Percentiles rank a stretch among this genome's conserved stretches.
Evolutionary conservation across 2,329 filamentous ascomycete species (phyloP).

Genomic region (Colletotrichum tropicale): DNA sequence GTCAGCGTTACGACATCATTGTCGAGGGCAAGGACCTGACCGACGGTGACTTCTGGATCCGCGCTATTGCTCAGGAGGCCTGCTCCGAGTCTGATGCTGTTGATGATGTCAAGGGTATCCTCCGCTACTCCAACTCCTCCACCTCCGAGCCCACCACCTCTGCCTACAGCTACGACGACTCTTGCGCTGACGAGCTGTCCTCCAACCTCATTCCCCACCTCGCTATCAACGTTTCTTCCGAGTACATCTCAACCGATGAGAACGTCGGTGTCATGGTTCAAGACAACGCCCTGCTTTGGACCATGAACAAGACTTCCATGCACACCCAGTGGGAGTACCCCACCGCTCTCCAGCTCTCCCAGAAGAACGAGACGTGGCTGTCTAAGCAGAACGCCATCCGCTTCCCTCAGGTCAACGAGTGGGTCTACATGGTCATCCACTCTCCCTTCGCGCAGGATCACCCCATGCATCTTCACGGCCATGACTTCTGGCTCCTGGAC

Average conservation of each 20-base stretch:
- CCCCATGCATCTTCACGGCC: constrained; percentile 41
- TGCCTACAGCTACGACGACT: not conserved
- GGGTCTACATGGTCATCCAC: constrained; percentile 34
- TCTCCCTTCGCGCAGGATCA: constrained; percentile 29
- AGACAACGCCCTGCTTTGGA: not conserved
- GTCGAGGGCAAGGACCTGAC: constrained; percentile 15
- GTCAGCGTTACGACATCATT: constrained; percentile 29
- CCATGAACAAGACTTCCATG: constrained; percentile 33
- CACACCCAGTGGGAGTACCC: constrained; percentile 33
- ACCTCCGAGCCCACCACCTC: not conserved
- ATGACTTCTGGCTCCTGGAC: constrained; percentile 33
- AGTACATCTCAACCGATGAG: not conserved
- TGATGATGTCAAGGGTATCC: not conserved
- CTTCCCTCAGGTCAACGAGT: constrained; percentile 26
- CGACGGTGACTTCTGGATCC: constrained; percentile 28
- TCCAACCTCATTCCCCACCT: not conserved
- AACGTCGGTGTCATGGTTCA: not conserved
- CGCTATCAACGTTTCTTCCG: not conserved
- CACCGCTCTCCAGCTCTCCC: constrained; percentile 28
- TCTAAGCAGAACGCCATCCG: constrained; percentile 31
- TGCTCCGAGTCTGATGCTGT: not conserved
- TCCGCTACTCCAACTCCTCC: not conserved
- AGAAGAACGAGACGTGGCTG: constrained; percentile 23
- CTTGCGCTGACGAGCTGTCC: not conserved
- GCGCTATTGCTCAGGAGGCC: not conserved